Percentiles rank a stretch among this genome's conserved stretches.
phyloP scores from a whole-genome alignment of 768 basidiomycete genomes.

The Panaeolus cyanescens region DNA sequence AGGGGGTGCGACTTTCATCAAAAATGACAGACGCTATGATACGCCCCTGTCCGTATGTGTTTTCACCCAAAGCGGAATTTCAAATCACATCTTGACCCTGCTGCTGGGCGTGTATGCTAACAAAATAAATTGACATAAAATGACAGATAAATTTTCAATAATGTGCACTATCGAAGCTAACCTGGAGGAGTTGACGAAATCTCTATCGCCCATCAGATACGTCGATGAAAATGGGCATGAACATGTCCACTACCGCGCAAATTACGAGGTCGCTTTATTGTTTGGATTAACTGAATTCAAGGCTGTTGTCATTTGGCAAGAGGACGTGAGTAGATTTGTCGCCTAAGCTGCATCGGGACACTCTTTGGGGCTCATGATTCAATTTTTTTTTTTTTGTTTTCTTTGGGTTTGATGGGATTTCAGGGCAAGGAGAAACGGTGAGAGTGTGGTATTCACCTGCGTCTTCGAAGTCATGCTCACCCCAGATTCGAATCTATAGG shows the following conservation, averaged over 20 bases:
- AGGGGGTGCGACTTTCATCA: not conserved
- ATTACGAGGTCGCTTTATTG: slow-evolving; percentile 37
- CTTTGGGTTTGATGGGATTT: not conserved
- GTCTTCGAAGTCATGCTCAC: not conserved
- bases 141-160: slow-evolving; percentile 15
- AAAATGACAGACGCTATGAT: not conserved
- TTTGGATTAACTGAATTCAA: slow-evolving; percentile 51
- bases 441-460: not conserved
- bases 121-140: not conserved
- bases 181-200: slow-evolving; percentile 9
- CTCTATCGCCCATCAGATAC: slow-evolving; percentile 3
- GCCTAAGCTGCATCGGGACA: not conserved
- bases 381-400: slow-evolving; percentile 2
- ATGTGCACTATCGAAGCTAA: slow-evolving; percentile 19
- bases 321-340: slow-evolving; percentile 34
- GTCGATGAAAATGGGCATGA: slow-evolving; percentile 6
- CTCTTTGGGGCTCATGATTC: not conserved
- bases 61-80: not conserved
- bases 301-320: slow-evolving; percentile 45
- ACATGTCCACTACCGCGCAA: slow-evolving; percentile 20
- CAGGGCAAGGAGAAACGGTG: slow-evolving; percentile 12
- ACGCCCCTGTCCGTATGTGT: slow-evolving; percentile 2
- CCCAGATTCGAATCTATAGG: slow-evolving; percentile 3
- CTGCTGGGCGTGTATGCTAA: not conserved
- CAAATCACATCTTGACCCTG: not conserved